Percentiles rank a stretch among this genome's conserved stretches.
Conservation (phyloP, 2,329 filamentous ascomycete species). For the Pseudogymnoascus sp. region DNA sequence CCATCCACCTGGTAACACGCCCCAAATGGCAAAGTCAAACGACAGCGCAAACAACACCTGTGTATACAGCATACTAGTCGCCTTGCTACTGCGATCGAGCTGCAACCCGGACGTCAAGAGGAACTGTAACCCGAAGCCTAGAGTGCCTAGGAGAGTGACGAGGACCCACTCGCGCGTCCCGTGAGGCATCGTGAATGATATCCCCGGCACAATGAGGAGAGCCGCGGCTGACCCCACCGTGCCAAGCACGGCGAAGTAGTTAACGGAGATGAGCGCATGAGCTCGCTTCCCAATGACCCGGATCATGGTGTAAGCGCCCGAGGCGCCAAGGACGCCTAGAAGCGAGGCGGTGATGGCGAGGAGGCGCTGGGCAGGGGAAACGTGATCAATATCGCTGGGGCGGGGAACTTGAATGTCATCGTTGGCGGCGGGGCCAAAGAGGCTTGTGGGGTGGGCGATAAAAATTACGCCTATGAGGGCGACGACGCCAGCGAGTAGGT, state of each 20-base stretch:
- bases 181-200: slow-evolving; percentile 39
- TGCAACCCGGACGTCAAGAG: slow-evolving; percentile 70
- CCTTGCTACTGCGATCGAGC: slow-evolving; percentile 28
- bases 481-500: slow-evolving; percentile 68
- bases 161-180: slow-evolving; percentile 49
- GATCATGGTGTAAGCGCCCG: slow-evolving; percentile 67
- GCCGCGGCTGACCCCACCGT: slow-evolving; percentile 56
- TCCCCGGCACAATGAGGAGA: slow-evolving; percentile 37
- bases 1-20: slow-evolving; percentile 24
- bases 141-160: slow-evolving; percentile 60
- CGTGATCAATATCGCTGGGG: slow-evolving; percentile 15
- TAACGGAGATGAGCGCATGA: slow-evolving; percentile 78
- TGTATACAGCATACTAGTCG: slow-evolving; percentile 59
- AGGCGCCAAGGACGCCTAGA: slow-evolving; percentile 68
- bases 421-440: slow-evolving; percentile 17
- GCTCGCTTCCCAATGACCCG: slow-evolving; percentile 73
- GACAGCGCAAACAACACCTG: slow-evolving; percentile 58
- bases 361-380: slow-evolving; percentile 33
- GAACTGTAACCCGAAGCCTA: slow-evolving; percentile 80
- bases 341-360: slow-evolving; percentile 65
- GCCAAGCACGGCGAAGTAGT: slow-evolving; percentile 69
- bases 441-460: slow-evolving; percentile 57
- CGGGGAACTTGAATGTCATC: slow-evolving; percentile 10
- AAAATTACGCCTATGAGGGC: slow-evolving; percentile 75
- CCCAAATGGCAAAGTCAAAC: slow-evolving; percentile 28